Percentiles rank a stretch among this genome's conserved stretches.
Conservation (phyloP, 108 stramenopile species). For the Cyclotella kingstonii region DNA sequence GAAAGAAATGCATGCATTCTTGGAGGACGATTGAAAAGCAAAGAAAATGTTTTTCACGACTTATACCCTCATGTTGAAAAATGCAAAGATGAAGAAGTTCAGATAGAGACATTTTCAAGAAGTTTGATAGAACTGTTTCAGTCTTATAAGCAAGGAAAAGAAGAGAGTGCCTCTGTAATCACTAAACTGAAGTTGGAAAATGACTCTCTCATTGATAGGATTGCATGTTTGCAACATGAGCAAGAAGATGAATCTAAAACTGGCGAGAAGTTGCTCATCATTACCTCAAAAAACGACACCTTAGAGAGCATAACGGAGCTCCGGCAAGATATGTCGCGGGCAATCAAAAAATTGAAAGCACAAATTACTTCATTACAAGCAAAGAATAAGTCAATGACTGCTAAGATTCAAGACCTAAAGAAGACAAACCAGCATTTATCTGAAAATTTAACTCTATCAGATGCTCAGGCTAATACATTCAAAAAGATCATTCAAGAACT, state of each 20-base stretch:
- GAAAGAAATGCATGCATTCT: neutral
- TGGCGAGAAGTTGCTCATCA: neutral
- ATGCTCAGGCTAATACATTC: neutral
- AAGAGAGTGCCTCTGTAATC: neutral
- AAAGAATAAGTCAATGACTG: neutral
- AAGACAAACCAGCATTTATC: neutral
- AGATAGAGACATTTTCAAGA: neutral
- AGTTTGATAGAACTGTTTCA: neutral
- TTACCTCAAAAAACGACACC: neutral
- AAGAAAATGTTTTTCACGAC: too few relatives aligned
- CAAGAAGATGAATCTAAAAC: conserved; percentile 3
- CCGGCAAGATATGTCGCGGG: neutral
- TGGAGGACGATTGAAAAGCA: neutral
- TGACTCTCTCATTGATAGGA: neutral
- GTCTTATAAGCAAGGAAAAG: neutral
- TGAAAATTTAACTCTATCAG: neutral
- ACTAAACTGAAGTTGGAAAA: conserved; percentile 6
- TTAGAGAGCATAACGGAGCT: neutral
- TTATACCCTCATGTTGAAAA: too few relatives aligned
- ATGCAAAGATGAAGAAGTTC: too few relatives aligned
- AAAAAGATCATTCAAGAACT: too few relatives aligned
- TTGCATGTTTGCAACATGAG: conserved; percentile 1
- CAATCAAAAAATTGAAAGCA: neutral
- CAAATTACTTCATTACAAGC: neutral
- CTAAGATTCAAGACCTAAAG: neutral